Percentiles rank a stretch among this genome's conserved stretches.
Evolutionary conservation across 441 rosid species (phyloP).

Genomic region (Pelargonium exstipulatum): DNA sequence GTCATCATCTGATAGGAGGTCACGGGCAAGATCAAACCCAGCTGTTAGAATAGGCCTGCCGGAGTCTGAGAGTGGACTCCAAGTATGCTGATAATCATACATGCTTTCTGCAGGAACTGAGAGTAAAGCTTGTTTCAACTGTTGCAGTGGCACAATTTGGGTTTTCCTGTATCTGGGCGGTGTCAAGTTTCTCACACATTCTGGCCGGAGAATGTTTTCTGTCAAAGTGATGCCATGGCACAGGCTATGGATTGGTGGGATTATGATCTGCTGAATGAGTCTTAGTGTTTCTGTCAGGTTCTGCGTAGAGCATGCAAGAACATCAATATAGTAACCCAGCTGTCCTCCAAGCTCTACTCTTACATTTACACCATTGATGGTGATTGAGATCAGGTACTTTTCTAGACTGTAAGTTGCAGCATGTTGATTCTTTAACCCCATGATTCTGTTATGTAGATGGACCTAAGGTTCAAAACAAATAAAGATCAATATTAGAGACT

Average conservation of each 20-base stretch:
- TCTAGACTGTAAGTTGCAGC: constrained; percentile 82
- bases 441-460: constrained; percentile 69
- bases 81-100: constrained; percentile 93
- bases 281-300: constrained; percentile 80
- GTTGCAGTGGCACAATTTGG: constrained; percentile 58
- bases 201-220: constrained; percentile 75
- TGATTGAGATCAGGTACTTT: constrained; percentile 68
- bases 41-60: constrained; percentile 51
- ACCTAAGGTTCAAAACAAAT: constrained; percentile 43
- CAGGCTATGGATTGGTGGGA: constrained; percentile 75
- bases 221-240: constrained; percentile 72
- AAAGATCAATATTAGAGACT: background rate
- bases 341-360: constrained; percentile 95
- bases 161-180: constrained; percentile 73
- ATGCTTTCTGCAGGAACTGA: constrained; percentile 81
- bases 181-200: constrained; percentile 61
- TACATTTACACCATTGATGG: constrained; percentile 64
- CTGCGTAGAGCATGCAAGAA: constrained; percentile 83
- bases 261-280: constrained; percentile 62
- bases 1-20: constrained; percentile 88
- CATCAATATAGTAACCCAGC: constrained; percentile 70
- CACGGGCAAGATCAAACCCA: constrained; percentile 80
- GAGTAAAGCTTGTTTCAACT: constrained; percentile 67
- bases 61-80: constrained; percentile 62
- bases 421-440: constrained; percentile 68